These are phyloP conservation scores for Elaeagnus macrophylla DNA, from an alignment of 306 rosid species.

Conservation along the genomic window DNA sequence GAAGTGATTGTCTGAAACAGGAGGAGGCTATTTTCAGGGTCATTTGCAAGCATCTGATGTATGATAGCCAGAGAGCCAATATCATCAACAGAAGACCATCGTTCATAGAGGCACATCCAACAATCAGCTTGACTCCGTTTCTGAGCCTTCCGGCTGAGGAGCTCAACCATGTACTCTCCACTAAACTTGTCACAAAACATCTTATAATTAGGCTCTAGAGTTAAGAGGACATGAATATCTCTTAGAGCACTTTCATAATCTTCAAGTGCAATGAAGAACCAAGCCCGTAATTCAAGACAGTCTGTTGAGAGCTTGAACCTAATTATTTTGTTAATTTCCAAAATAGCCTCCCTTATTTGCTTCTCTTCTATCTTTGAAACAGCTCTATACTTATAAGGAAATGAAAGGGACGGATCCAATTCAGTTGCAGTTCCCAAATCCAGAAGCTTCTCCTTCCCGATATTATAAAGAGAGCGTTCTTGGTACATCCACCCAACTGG, in stretches of 20 bases:
- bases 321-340: constrained; percentile 54
- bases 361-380: constrained; percentile 52
- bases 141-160: constrained; percentile 32
- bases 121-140: constrained; percentile 55
- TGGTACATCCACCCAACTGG: constrained; percentile 91
- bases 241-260: constrained; percentile 58
- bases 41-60: constrained; percentile 67
- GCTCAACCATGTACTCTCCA: constrained; percentile 44
- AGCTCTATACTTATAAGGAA: constrained; percentile 62
- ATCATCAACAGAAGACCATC: constrained; percentile 79
- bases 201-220: constrained; percentile 54
- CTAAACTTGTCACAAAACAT: constrained; percentile 44
- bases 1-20: constrained; percentile 72
- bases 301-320: constrained; percentile 60
- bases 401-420: constrained; percentile 67
- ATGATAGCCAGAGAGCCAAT: constrained; percentile 71
- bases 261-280: constrained; percentile 51
- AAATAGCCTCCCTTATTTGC: constrained; percentile 46
- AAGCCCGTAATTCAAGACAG: constrained; percentile 64
- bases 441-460: constrained; percentile 55
- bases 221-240: constrained; percentile 59
- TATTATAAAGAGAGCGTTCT: constrained; percentile 60
- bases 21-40: constrained; percentile 54
- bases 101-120: constrained; percentile 79
- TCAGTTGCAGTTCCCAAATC: constrained; percentile 67